These are phyloP conservation scores for Furculomyces boomerangus DNA, from an alignment of 371 early-diverging fungal genomes.

Conservation along the genomic window DNA sequence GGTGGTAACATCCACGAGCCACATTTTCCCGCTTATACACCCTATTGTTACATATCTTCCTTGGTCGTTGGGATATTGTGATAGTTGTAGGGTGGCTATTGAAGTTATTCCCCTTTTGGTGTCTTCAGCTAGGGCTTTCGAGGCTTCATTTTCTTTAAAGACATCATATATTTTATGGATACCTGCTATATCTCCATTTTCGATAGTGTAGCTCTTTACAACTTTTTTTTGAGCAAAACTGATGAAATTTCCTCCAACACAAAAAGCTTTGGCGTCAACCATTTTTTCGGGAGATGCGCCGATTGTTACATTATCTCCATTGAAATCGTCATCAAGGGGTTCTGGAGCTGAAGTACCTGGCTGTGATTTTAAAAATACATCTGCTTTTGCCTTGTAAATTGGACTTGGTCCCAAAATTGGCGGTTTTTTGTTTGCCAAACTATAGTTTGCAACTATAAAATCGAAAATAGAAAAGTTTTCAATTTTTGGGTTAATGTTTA, in stretches of 20 bases:
- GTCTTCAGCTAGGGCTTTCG: not conserved
- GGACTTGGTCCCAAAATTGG: not conserved
- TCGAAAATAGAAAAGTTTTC: not conserved
- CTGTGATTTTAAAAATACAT: not conserved
- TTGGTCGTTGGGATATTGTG: not conserved
- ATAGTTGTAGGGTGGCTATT: not conserved
- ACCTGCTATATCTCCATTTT: not conserved
- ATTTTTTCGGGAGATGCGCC: not conserved
- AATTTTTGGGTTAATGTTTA: too few relatives aligned
- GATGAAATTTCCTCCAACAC: not conserved
- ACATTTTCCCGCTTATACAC: not conserved
- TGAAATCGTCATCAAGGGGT: not conserved
- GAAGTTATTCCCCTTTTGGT: not conserved
- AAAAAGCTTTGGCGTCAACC: not conserved
- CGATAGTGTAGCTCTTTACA: not conserved
- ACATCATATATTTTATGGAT: not conserved
- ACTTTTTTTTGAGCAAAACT: not conserved
- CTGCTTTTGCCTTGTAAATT: not conserved
- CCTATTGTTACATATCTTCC: not conserved
- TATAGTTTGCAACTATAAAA: not conserved
- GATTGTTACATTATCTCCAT: not conserved
- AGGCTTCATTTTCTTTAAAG: too few relatives aligned
- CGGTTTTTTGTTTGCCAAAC: not conserved
- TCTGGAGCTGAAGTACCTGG: not conserved
- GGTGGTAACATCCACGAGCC: not conserved